These are phyloP conservation scores for Arthroderma uncinatum DNA, from an alignment of 2,329 filamentous ascomycete species.

Conservation along the genomic window DNA sequence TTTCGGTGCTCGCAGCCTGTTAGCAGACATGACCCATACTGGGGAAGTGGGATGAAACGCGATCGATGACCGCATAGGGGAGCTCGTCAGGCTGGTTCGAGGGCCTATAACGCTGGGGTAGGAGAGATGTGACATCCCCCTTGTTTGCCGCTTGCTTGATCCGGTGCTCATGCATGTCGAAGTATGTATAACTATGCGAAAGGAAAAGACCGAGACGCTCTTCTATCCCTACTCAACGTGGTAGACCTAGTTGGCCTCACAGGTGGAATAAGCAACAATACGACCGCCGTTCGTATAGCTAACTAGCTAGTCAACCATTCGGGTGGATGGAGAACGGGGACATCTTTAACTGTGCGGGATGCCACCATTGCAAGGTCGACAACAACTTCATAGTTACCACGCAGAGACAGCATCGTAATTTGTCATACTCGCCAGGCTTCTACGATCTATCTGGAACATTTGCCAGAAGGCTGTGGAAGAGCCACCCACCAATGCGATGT, in stretches of 20 bases:
- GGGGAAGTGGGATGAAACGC: too few species aligned
- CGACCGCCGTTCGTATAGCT: not conserved
- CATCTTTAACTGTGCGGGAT: not conserved
- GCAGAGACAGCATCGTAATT: not conserved
- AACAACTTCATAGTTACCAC: too few species aligned
- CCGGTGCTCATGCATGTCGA: not conserved
- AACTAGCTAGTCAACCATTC: not conserved
- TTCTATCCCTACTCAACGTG: conserved; percentile 3
- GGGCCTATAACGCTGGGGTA: too few species aligned
- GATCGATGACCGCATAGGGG: too few species aligned
- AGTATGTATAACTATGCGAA: not conserved
- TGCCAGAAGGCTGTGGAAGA: not conserved
- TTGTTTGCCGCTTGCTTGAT: too few species aligned
- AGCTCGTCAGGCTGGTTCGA: too few species aligned
- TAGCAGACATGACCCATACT: too few species aligned
- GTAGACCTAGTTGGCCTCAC: not conserved
- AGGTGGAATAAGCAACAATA: conserved; percentile 4
- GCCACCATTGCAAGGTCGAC: not conserved
- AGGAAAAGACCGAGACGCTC: not conserved
- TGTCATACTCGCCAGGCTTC: not conserved
- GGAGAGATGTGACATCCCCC: too few species aligned
- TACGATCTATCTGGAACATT: not conserved
- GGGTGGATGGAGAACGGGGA: not conserved
- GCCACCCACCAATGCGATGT: not conserved
- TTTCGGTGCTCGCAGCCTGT: too few species aligned